Percentiles rank a stretch among this genome's conserved stretches.
Evolutionary conservation across 2,329 filamentous ascomycete species (phyloP).

Genomic region (Talaromyces sp.): DNA sequence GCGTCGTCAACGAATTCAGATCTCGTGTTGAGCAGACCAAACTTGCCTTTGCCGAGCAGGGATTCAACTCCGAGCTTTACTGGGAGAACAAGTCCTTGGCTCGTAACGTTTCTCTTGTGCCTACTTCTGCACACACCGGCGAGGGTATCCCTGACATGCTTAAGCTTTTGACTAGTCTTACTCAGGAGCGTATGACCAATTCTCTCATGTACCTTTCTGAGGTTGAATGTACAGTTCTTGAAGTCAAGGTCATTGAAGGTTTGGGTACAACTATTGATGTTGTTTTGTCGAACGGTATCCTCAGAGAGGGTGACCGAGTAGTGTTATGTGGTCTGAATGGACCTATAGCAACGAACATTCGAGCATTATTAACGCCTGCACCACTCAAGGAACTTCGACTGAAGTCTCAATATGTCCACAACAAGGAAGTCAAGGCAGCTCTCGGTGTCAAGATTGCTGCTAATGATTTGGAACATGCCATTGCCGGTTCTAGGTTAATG

Average conservation of each 20-base stretch:
- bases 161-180: constrained; percentile 87
- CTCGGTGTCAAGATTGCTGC: constrained; percentile 98
- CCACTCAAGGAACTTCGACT: constrained; percentile 91
- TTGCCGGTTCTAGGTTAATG: constrained; percentile 90
- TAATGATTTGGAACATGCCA: constrained; percentile 90
- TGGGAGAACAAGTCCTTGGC: constrained; percentile 98
- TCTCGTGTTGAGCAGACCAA: constrained; percentile 89
- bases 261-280: constrained; percentile 99
- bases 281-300: constrained; percentile 89
- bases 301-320: constrained; percentile 90
- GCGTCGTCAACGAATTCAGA: constrained; percentile 89
- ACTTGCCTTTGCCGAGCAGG: constrained; percentile 89
- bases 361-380: constrained; percentile 88
- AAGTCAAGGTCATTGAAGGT: constrained; percentile 98
- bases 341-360: constrained; percentile 89
- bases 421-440: constrained; percentile 98
- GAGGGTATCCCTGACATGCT: constrained; percentile 99
- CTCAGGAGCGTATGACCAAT: constrained; percentile 95
- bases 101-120: constrained; percentile 89
- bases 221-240: constrained; percentile 94
- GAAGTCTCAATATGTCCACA: constrained; percentile 95
- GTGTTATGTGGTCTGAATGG: constrained; percentile 96
- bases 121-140: constrained; percentile 96
- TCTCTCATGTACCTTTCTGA: constrained; percentile 98
- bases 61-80: constrained; percentile 95